Evolutionary conservation across 176 grass and related monocot genomes (phyloP).

Genomic region (Triticum timopheevii): DNA sequence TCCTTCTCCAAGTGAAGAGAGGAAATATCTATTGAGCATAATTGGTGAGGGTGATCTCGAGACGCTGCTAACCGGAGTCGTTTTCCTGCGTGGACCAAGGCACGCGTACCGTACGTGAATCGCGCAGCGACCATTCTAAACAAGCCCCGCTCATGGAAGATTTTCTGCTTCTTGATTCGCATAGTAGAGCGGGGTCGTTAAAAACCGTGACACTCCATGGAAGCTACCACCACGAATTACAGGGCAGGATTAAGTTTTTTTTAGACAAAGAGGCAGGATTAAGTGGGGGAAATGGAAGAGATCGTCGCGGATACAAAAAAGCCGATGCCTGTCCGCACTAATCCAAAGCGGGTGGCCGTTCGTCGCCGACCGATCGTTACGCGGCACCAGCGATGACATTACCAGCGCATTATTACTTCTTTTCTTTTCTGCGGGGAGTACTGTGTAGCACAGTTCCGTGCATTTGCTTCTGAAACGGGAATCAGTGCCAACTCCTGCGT

Average conservation of each 20-base stretch:
- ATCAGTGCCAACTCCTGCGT: background rate
- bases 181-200: background rate
- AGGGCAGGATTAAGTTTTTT: too few relatives aligned
- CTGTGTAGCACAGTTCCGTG: background rate
- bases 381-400: background rate
- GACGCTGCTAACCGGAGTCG: background rate
- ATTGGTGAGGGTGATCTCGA: background rate
- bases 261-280: background rate
- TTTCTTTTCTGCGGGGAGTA: too few relatives aligned
- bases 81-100: background rate
- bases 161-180: background rate
- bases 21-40: background rate
- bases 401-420: background rate
- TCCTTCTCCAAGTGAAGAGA: background rate
- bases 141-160: background rate
- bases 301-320: background rate
- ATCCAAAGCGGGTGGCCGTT: background rate
- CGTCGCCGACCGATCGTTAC: background rate
- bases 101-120: background rate
- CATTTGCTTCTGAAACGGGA: background rate
- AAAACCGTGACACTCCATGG: background rate
- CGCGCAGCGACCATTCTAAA: background rate
- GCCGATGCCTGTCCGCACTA: slow-evolving; percentile 22
- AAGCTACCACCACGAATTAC: background rate
- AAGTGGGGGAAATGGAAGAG: background rate